phyloP scores from a whole-genome alignment of 345 rosid species.

The Gossypium australe region DNA sequence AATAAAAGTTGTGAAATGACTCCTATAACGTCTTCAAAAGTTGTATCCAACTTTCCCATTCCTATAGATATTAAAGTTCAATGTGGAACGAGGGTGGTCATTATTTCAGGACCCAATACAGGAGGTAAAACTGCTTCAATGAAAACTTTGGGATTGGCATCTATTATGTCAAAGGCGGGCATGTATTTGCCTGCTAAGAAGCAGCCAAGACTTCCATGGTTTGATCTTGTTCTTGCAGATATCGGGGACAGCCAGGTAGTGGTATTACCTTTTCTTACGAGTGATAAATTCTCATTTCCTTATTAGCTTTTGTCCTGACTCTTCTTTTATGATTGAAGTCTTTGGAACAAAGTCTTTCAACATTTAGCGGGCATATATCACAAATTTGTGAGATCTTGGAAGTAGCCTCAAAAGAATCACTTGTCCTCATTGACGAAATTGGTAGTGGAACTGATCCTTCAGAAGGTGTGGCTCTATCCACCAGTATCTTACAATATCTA shows the following conservation, averaged over 20 bases:
- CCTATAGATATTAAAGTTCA: slow-evolving; percentile 79
- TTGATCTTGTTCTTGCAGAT: slow-evolving; percentile 86
- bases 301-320: slow-evolving; percentile 32
- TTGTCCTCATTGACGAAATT: slow-evolving; percentile 88
- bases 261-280: slow-evolving; percentile 20
- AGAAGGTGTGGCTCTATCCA: slow-evolving; percentile 85
- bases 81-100: slow-evolving; percentile 58
- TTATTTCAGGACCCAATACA: slow-evolving; percentile 91
- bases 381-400: slow-evolving; percentile 67
- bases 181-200: slow-evolving; percentile 80
- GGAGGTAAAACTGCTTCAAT: slow-evolving; percentile 97
- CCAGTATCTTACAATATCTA: slow-evolving; percentile 72
- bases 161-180: slow-evolving; percentile 91
- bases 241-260: slow-evolving; percentile 96
- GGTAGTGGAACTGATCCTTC: slow-evolving; percentile 96
- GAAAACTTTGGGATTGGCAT: slow-evolving; percentile 82
- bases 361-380: slow-evolving; percentile 83
- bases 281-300: slow-evolving; percentile 19
- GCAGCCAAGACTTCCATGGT: slow-evolving; percentile 83
- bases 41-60: slow-evolving; percentile 50
- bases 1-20: slow-evolving; percentile 18
- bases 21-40: slow-evolving; percentile 19
- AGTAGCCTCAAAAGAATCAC: slow-evolving; percentile 64
- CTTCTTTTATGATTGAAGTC: slow-evolving; percentile 56
- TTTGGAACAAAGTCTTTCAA: slow-evolving; percentile 85